These are phyloP conservation scores for Lodderomyces jiufengensis DNA, from an alignment of 1,139 yeast genomes.

Conservation along the genomic window DNA sequence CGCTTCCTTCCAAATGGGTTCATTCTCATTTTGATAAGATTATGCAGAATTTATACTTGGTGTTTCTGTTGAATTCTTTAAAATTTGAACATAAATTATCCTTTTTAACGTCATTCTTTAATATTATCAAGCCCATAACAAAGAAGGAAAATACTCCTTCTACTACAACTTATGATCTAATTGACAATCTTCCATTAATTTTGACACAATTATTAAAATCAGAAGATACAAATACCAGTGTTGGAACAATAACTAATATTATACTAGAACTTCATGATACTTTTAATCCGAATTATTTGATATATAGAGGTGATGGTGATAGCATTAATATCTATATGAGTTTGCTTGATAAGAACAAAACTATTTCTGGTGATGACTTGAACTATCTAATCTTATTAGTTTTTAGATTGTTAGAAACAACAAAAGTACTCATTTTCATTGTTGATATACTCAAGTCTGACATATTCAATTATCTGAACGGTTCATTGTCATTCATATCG, in stretches of 20 bases:
- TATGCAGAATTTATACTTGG: constrained; percentile 23
- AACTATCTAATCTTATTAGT: constrained; percentile 22
- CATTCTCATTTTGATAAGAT: constrained; percentile 30
- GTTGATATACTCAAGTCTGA: constrained; percentile 15
- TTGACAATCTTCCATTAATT: constrained; percentile 29
- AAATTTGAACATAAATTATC: constrained; percentile 25
- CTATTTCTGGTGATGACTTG: constrained; percentile 17
- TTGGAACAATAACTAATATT: constrained; percentile 13
- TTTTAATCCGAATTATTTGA: constrained; percentile 22
- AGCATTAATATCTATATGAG: constrained; percentile 12
- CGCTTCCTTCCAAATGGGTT: constrained; percentile 35
- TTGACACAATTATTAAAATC: constrained; percentile 19
- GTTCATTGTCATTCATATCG: background rate
- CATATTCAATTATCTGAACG: no score
- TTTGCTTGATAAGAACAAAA: constrained; percentile 12
- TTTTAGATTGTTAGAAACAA: constrained; percentile 22
- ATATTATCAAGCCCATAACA: constrained; percentile 23
- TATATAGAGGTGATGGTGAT: constrained; percentile 6
- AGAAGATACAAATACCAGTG: constrained; percentile 15
- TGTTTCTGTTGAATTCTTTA: constrained; percentile 24
- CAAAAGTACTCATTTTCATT: constrained; percentile 20
- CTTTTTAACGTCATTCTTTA: constrained; percentile 25
- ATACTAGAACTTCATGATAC: constrained; percentile 26
- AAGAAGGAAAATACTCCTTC: constrained; percentile 30
- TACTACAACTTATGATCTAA: constrained; percentile 27